These are phyloP conservation scores for Cucumis cinereus DNA, from an alignment of 306 rosid genomes.

Conservation along the genomic window DNA sequence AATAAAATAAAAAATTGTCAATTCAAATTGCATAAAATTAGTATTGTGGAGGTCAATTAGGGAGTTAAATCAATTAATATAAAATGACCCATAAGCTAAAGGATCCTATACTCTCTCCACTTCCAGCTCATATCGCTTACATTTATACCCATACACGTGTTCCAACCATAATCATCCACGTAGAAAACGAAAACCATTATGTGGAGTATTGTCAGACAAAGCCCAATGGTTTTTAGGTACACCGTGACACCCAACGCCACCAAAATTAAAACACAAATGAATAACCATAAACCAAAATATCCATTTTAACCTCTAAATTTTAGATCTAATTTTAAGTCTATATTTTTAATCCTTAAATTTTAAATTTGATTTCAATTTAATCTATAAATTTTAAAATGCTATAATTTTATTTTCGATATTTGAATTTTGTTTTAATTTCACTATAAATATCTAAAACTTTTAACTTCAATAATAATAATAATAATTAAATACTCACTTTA, in stretches of 20 bases:
- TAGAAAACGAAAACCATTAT: constrained; percentile 13
- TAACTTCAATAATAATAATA: too few relatives aligned
- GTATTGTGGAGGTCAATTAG: neutral
- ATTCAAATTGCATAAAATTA: neutral
- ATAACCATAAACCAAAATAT: too few relatives aligned
- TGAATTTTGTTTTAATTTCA: too few relatives aligned
- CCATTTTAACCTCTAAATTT: too few relatives aligned
- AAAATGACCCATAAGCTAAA: neutral
- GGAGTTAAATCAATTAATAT: neutral
- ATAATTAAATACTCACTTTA: too few relatives aligned
- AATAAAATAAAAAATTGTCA: neutral
- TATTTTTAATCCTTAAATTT: too few relatives aligned
- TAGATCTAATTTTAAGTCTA: too few relatives aligned
- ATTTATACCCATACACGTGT: neutral
- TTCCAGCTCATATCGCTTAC: neutral
- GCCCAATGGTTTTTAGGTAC: constrained; percentile 17
- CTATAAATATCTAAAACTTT: too few relatives aligned
- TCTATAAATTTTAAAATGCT: too few relatives aligned
- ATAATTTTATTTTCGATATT: too few relatives aligned
- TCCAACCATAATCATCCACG: constrained; percentile 16
- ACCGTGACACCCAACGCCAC: constrained; percentile 17
- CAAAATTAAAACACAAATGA: neutral
- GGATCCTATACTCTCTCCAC: neutral
- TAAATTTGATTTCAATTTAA: too few relatives aligned
- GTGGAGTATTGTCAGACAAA: constrained; percentile 18